A percentile compares a stretch with the other conserved stretches of the same genome.
These are phyloP conservation scores for Pseudonitzschia pungens DNA, from an alignment of 108 stramenopile species.

Conservation along the genomic window DNA sequence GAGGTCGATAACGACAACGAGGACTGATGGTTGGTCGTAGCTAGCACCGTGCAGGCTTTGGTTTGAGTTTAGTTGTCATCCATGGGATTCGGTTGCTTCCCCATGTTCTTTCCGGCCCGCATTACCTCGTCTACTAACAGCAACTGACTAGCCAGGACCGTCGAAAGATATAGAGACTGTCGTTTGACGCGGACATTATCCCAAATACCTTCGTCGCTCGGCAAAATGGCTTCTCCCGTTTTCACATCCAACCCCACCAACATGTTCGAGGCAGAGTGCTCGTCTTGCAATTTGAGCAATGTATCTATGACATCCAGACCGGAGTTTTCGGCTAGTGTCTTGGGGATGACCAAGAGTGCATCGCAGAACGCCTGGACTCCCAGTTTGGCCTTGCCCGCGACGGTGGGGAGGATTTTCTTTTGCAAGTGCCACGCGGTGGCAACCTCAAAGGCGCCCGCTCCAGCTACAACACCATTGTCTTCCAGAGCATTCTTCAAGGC, in stretches of 20 bases:
- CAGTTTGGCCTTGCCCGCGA: conserved; percentile 91
- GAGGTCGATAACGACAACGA: no score
- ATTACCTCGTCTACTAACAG: conserved; percentile 99
- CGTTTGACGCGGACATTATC: conserved; percentile 97
- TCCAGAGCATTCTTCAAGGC: conserved; percentile 97
- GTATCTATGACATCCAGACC: conserved; percentile 96
- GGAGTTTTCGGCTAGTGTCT: conserved; percentile 96
- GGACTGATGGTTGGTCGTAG: no score
- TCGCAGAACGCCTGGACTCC: conserved; percentile 98
- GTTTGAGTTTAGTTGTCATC: conserved; percentile 20
- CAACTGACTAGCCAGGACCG: conserved; percentile 96
- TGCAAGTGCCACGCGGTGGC: conserved; percentile 80
- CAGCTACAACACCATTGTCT: conserved; percentile 93
- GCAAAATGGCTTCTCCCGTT: conserved; percentile 93
- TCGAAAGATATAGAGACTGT: conserved; percentile 91
- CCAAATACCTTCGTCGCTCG: conserved; percentile 95
- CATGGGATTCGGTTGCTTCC: conserved; percentile 45
- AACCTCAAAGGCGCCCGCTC: conserved; percentile 97
- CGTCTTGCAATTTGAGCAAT: conserved; percentile 90
- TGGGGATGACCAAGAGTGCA: conserved; percentile 95
- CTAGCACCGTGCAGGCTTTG: neutral
- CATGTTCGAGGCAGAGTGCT: conserved; percentile 61
- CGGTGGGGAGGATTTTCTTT: conserved; percentile 54
- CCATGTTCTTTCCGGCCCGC: conserved; percentile 98
- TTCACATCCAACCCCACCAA: conserved; percentile 92